Conservation (phyloP, 75 land plant species). For the Pinus tabuliformis region DNA sequence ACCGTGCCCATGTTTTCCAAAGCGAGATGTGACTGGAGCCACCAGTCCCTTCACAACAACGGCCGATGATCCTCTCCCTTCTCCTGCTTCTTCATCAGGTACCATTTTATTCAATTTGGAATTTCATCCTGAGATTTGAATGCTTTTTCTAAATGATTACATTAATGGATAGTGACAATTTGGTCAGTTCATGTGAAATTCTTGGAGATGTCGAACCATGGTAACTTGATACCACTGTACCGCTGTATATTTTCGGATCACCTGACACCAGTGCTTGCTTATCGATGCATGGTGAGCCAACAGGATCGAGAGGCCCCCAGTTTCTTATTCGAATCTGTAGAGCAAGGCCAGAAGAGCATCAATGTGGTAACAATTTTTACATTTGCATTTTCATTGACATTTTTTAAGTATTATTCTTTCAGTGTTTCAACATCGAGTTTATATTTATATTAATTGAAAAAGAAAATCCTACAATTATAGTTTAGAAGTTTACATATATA, state of each 20-base stretch:
- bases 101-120: not conserved
- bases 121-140: not conserved
- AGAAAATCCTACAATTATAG: too few species aligned
- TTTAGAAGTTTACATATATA: too few species aligned
- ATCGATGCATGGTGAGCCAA: constrained; percentile 85
- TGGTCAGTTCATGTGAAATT: constrained; percentile 30
- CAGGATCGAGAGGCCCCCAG: constrained; percentile 95
- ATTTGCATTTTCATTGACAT: too few species aligned
- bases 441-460: too few species aligned
- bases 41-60: not conserved
- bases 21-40: not conserved
- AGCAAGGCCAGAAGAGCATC: constrained; percentile 36
- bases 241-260: constrained; percentile 86
- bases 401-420: too few species aligned
- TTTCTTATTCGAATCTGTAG: constrained; percentile 86
- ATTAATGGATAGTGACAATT: constrained; percentile 9
- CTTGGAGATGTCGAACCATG: constrained; percentile 51
- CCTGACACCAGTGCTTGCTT: constrained; percentile 88
- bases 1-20: not conserved
- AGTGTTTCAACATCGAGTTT: too few species aligned
- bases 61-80: not conserved
- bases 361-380: constrained; percentile 32
- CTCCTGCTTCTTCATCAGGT: not conserved
- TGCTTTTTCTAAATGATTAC: not conserved
- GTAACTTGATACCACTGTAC: constrained; percentile 78